Conservation (phyloP, 169 alveolate genomes). For the Cryptosporidium ryanae region DNA sequence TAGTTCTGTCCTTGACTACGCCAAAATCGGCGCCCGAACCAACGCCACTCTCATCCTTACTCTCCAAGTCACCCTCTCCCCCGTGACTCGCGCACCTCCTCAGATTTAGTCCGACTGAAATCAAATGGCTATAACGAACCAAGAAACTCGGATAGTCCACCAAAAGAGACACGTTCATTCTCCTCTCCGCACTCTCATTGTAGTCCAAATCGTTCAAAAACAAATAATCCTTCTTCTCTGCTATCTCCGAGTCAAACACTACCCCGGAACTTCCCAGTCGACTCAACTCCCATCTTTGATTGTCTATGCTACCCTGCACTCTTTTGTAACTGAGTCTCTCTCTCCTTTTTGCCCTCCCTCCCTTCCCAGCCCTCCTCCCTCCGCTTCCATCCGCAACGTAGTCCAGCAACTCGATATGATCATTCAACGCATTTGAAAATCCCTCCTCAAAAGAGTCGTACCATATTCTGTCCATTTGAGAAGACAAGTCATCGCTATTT, state of each 20-base stretch:
- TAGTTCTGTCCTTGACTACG: slow-evolving; percentile 96
- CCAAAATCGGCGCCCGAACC: slow-evolving; percentile 77
- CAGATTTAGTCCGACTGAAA: slow-evolving; percentile 76
- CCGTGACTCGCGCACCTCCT: slow-evolving; percentile 18
- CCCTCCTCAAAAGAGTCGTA: slow-evolving; percentile 57
- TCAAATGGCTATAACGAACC: slow-evolving; percentile 67
- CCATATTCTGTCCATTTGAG: slow-evolving; percentile 47
- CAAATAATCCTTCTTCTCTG: slow-evolving; percentile 77
- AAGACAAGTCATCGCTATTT: neutral
- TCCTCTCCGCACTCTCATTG: slow-evolving; percentile 89
- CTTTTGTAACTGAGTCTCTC: slow-evolving; percentile 74
- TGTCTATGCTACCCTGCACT: slow-evolving; percentile 91
- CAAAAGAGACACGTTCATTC: slow-evolving; percentile 91
- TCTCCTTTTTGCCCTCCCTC: neutral
- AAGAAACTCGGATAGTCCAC: slow-evolving; percentile 95
- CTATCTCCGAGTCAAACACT: slow-evolving; percentile 78
- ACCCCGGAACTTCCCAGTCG: slow-evolving; percentile 93
- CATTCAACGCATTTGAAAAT: neutral
- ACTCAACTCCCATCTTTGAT: slow-evolving; percentile 96
- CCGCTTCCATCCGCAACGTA: neutral
- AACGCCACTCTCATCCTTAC: neutral
- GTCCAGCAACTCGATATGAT: slow-evolving; percentile 10
- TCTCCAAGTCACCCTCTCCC: slow-evolving; percentile 27
- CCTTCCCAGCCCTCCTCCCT: neutral
- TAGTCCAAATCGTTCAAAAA: slow-evolving; percentile 82